These are phyloP conservation scores for Posidonia oceanica DNA, from an alignment of 116 monocot species.

Conservation along the genomic window DNA sequence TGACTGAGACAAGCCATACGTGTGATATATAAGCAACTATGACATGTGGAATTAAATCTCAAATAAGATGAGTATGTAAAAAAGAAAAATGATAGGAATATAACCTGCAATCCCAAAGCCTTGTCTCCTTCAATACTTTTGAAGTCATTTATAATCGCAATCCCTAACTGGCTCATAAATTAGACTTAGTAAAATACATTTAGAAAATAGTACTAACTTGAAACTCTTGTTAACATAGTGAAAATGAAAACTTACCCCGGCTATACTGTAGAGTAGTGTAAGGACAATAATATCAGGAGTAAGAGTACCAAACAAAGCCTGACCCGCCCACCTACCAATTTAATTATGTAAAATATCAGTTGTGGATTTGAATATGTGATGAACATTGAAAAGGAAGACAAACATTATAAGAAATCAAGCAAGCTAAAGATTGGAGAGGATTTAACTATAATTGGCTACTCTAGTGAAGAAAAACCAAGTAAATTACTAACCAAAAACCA, in stretches of 20 bases:
- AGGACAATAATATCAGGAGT: constrained; percentile 84
- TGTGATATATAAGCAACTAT: constrained; percentile 1
- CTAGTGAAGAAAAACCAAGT: neutral
- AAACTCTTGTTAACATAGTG: neutral
- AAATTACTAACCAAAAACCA: neutral
- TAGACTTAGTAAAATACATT: neutral
- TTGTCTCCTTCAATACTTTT: constrained; percentile 97
- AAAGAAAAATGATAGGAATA: neutral
- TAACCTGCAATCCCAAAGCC: constrained; percentile 82
- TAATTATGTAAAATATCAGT: constrained; percentile 6
- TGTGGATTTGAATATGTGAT: neutral
- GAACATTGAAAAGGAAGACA: neutral
- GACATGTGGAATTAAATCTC: neutral
- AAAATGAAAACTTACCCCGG: constrained; percentile 51
- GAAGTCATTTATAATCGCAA: constrained; percentile 97
- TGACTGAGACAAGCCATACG: constrained; percentile 40
- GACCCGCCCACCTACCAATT: constrained; percentile 92
- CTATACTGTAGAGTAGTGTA: constrained; percentile 92
- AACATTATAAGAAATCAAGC: neutral
- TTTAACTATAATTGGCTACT: neutral
- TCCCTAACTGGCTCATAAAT: constrained; percentile 55
- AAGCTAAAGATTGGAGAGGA: neutral
- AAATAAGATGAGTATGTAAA: neutral
- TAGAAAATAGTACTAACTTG: neutral
- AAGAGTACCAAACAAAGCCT: constrained; percentile 92